Percentiles rank a stretch among this genome's conserved stretches.
Conservation (phyloP, 768 basidiomycete species). For the Mycena albidolilacea region DNA sequence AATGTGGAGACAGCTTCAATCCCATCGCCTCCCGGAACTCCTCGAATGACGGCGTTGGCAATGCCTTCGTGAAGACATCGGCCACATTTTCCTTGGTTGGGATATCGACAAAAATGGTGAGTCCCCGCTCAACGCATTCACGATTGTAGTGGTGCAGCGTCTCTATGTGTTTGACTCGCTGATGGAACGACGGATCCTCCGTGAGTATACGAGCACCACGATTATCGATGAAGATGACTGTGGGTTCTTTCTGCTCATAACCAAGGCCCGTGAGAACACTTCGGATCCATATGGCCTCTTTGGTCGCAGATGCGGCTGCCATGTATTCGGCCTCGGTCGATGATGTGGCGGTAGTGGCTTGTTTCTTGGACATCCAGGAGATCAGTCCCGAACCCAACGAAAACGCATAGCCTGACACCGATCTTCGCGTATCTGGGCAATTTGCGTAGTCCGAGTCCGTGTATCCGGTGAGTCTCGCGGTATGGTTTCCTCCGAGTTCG, state of each 20-base stretch:
- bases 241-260: not conserved
- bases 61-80: slow-evolving; percentile 50
- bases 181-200: slow-evolving; percentile 17
- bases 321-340: slow-evolving; percentile 5
- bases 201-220: slow-evolving; percentile 6
- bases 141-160: slow-evolving; percentile 27
- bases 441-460: slow-evolving; percentile 6
- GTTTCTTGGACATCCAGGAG: slow-evolving; percentile 17
- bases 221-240: slow-evolving; percentile 20
- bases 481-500: slow-evolving; percentile 5
- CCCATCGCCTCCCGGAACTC: slow-evolving; percentile 20
- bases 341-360: no score
- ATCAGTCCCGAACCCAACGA: not conserved
- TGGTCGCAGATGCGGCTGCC: slow-evolving; percentile 2
- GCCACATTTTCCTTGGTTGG: slow-evolving; percentile 49
- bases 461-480: not conserved
- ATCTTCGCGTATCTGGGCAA: slow-evolving; percentile 6
- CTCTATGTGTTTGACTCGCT: slow-evolving; percentile 31
- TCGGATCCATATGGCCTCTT: slow-evolving; percentile 17
- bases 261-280: not conserved
- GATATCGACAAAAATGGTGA: slow-evolving; percentile 42
- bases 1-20: slow-evolving; percentile 25
- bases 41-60: not conserved
- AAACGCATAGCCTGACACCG: not conserved
- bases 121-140: slow-evolving; percentile 15